Conservation (phyloP, 495 filamentous ascomycete species). For the Wilcoxina mikolae region DNA sequence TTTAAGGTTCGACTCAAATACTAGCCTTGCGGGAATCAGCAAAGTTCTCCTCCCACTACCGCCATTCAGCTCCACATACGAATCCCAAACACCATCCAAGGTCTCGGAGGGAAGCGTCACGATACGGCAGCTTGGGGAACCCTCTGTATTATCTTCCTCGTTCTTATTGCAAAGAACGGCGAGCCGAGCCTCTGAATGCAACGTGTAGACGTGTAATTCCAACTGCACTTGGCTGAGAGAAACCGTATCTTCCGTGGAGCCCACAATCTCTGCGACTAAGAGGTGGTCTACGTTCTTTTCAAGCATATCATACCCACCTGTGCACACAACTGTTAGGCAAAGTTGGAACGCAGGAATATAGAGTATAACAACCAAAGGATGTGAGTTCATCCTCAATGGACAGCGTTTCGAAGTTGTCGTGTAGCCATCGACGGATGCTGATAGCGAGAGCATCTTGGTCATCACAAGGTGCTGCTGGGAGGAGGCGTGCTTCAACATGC, state of each 20-base stretch:
- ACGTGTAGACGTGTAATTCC: conserved; percentile 22
- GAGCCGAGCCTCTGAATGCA: conserved; percentile 7
- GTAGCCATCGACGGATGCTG: conserved; percentile 18
- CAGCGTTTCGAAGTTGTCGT: conserved; percentile 21
- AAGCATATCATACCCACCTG: conserved; percentile 16
- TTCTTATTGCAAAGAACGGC: conserved; percentile 4
- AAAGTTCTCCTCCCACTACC: neutral
- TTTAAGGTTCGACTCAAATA: conserved; percentile 38
- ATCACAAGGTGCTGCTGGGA: conserved; percentile 9
- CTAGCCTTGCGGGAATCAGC: conserved; percentile 27
- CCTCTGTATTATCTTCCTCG: conserved; percentile 3
- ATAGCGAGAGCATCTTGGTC: conserved; percentile 13
- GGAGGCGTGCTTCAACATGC: conserved; percentile 21
- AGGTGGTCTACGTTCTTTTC: conserved; percentile 19
- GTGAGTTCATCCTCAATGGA: conserved; percentile 19
- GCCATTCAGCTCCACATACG: conserved; percentile 25
- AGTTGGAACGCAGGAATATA: neutral
- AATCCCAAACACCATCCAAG: conserved; percentile 39
- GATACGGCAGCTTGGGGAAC: conserved; percentile 22
- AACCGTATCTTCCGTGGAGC: conserved; percentile 15
- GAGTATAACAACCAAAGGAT: conserved; percentile 13
- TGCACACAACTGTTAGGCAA: neutral
- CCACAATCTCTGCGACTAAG: conserved; percentile 21
- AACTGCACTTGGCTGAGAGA: conserved; percentile 16
- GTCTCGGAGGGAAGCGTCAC: conserved; percentile 31